These are phyloP conservation scores for Penicillium pulvis DNA, from an alignment of 495 filamentous ascomycete genomes.

Conservation along the genomic window DNA sequence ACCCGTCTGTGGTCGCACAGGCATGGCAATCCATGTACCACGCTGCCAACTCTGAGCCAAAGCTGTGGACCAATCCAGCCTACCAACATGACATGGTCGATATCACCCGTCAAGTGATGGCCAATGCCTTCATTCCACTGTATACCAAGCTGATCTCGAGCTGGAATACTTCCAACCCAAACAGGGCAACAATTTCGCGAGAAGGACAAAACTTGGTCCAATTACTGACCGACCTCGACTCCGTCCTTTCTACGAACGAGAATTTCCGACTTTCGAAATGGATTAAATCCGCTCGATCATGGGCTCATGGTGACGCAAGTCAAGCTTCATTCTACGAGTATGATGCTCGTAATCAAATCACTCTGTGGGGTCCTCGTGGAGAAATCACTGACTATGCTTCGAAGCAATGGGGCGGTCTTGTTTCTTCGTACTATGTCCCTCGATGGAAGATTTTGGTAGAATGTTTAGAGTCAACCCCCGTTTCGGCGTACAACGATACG, in stretches of 20 bases:
- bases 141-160: constrained; percentile 41
- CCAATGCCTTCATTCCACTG: constrained; percentile 45
- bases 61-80: constrained; percentile 47
- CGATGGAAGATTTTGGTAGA: constrained; percentile 51
- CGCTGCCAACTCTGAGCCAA: constrained; percentile 35
- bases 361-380: constrained; percentile 54
- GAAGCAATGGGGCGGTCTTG: constrained; percentile 52
- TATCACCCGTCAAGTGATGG: constrained; percentile 52
- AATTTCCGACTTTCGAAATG: constrained; percentile 49
- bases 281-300: constrained; percentile 43
- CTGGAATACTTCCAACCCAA: constrained; percentile 29
- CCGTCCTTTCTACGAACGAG: constrained; percentile 46
- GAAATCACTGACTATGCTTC: constrained; percentile 55
- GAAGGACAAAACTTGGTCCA: constrained; percentile 32
- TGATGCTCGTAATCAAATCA: constrained; percentile 56
- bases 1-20: constrained; percentile 37
- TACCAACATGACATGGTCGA: constrained; percentile 55
- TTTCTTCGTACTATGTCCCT: constrained; percentile 50
- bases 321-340: constrained; percentile 48
- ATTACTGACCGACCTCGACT: constrained; percentile 43
- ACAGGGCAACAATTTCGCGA: constrained; percentile 19
- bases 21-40: constrained; percentile 45
- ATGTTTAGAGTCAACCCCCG: constrained; percentile 39
- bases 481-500: constrained; percentile 35
- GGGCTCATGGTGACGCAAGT: constrained; percentile 26